phyloP scores from a whole-genome alignment of 2,329 filamentous ascomycete species.

The Arthrobotrys iridis region DNA sequence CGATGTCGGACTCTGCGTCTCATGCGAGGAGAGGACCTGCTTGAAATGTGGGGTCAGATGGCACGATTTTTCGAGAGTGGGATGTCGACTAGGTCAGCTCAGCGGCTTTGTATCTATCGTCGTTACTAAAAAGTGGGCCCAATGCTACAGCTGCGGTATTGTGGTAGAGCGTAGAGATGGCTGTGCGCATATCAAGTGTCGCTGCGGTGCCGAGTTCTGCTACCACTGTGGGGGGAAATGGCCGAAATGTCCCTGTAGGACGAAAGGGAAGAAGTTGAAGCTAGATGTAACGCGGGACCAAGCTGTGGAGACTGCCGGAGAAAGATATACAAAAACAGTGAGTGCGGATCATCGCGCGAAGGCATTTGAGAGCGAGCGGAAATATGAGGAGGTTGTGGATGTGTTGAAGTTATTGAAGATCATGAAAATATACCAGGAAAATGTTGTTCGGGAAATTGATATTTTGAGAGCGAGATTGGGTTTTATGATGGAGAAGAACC shows the following conservation, averaged over 20 bases:
- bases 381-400: slow-evolving; percentile 9
- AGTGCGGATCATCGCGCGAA: background rate
- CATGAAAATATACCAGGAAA: slow-evolving; percentile 23
- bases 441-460: slow-evolving; percentile 22
- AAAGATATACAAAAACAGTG: background rate
- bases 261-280: background rate
- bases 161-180: slow-evolving; percentile 56
- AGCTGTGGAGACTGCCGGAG: background rate
- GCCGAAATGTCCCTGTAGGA: slow-evolving; percentile 36
- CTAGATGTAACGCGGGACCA: background rate
- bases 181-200: slow-evolving; percentile 58
- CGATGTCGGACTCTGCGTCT: slow-evolving; percentile 26
- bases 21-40: slow-evolving; percentile 28
- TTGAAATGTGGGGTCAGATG: slow-evolving; percentile 15
- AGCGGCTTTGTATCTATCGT: background rate
- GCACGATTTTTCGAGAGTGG: slow-evolving; percentile 29
- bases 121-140: slow-evolving; percentile 55
- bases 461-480: slow-evolving; percentile 21
- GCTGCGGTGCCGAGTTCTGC: slow-evolving; percentile 43
- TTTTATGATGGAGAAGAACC: background rate
- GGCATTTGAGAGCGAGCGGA: slow-evolving; percentile 1
- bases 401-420: slow-evolving; percentile 16
- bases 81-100: slow-evolving; percentile 16
- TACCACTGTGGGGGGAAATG: slow-evolving; percentile 43
- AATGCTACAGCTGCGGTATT: slow-evolving; percentile 56